These are phyloP conservation scores for Saccharomyces hybrid DNA, from an alignment of 1,139 yeast species.

Conservation along the genomic window DNA sequence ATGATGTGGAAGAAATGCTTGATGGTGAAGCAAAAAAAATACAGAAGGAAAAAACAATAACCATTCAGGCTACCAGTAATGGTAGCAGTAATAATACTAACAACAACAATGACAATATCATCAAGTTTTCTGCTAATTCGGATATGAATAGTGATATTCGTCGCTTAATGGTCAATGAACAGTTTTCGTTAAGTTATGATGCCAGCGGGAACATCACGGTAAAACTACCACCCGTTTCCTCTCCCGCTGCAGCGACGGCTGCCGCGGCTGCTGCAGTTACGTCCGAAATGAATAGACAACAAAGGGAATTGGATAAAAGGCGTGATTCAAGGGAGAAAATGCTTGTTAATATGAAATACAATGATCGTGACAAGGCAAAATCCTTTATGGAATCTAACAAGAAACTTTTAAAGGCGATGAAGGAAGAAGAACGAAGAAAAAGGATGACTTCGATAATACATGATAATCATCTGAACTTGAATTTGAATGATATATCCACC, in stretches of 20 bases:
- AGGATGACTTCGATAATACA: slow-evolving; percentile 23
- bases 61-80: background rate
- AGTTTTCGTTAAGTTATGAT: slow-evolving; percentile 3
- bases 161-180: background rate
- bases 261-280: background rate
- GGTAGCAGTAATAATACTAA: background rate
- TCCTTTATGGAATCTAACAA: slow-evolving; percentile 30
- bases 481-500: background rate
- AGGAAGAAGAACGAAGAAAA: slow-evolving; percentile 29
- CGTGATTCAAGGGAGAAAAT: slow-evolving; percentile 29
- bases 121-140: background rate
- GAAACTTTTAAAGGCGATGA: slow-evolving; percentile 27
- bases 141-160: background rate
- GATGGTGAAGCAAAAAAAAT: background rate
- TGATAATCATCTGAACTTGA: slow-evolving; percentile 7
- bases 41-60: background rate
- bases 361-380: slow-evolving; percentile 29
- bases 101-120: background rate
- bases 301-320: slow-evolving; percentile 26
- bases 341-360: slow-evolving; percentile 30
- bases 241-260: background rate
- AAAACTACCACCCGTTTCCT: background rate
- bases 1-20: background rate
- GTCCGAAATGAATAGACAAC: slow-evolving; percentile 14
- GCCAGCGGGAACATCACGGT: slow-evolving; percentile 2